Conservation (phyloP, 2,329 filamentous ascomycete genomes). For the Calonectria multiphialidica region DNA sequence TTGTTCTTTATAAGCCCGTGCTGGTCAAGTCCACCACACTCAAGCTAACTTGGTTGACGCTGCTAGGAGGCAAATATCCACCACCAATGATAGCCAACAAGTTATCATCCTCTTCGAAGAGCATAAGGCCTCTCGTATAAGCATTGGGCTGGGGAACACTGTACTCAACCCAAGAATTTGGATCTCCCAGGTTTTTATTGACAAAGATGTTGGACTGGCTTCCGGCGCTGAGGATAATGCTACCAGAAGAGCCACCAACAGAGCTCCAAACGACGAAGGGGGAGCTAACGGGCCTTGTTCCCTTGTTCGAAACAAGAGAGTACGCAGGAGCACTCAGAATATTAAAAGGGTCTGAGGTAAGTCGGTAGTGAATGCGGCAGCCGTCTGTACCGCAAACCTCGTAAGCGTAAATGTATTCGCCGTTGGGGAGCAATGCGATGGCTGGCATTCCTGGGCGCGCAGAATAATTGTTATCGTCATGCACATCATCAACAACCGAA, state of each 20-base stretch:
- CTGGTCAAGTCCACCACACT: slow-evolving; percentile 45
- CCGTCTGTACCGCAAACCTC: slow-evolving; percentile 65
- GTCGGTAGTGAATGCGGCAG: slow-evolving; percentile 59
- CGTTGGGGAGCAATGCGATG: slow-evolving; percentile 68
- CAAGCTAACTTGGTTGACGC: slow-evolving; percentile 56
- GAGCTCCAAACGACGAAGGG: slow-evolving; percentile 59
- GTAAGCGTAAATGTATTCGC: slow-evolving; percentile 68
- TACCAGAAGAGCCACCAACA: slow-evolving; percentile 57
- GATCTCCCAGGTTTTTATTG: slow-evolving; percentile 55
- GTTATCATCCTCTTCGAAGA: slow-evolving; percentile 50
- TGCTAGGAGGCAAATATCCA: slow-evolving; percentile 59
- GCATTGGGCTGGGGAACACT: slow-evolving; percentile 50
- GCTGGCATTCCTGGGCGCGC: slow-evolving; percentile 78
- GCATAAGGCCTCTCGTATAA: slow-evolving; percentile 52
- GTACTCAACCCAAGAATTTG: slow-evolving; percentile 51
- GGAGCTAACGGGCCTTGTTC: slow-evolving; percentile 52
- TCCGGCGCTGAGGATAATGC: slow-evolving; percentile 56
- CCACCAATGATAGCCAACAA: slow-evolving; percentile 57
- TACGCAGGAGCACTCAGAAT: slow-evolving; percentile 47
- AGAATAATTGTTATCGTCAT: slow-evolving; percentile 67
- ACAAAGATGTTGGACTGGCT: slow-evolving; percentile 54
- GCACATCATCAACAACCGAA: slow-evolving; percentile 67
- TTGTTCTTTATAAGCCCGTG: not conserved
- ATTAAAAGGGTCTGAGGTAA: slow-evolving; percentile 52
- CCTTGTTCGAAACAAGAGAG: slow-evolving; percentile 49